These are phyloP conservation scores for Globisporangium recalcitrans DNA, from an alignment of 352 stramenopile species.

Conservation along the genomic window DNA sequence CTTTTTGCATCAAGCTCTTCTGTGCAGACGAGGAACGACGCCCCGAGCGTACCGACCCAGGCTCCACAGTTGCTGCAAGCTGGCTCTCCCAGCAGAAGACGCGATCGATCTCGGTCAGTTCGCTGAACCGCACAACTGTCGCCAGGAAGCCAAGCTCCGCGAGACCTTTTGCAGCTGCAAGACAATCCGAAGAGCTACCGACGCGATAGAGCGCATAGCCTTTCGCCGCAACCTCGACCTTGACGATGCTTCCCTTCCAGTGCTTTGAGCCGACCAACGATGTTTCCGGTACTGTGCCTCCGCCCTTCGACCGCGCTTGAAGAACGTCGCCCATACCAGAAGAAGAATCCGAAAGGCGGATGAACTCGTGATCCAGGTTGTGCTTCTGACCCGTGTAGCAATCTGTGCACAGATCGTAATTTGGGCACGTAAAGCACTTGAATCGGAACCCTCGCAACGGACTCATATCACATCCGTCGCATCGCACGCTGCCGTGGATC, in stretches of 20 bases:
- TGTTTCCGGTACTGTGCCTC: conserved; percentile 42
- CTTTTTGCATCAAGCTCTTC: conserved; percentile 29
- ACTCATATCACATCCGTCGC: conserved; percentile 71
- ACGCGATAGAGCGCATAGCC: conserved; percentile 48
- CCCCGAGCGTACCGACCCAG: conserved; percentile 36
- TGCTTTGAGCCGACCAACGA: conserved; percentile 51
- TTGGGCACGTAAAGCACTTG: conserved; percentile 70
- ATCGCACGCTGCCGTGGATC: conserved; percentile 66
- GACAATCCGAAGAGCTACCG: conserved; percentile 31
- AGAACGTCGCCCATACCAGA: conserved; percentile 49
- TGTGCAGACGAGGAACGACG: conserved; percentile 28
- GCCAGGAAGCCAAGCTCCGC: conserved; percentile 35
- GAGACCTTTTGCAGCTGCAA: conserved; percentile 30
- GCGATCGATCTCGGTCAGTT: conserved; percentile 31
- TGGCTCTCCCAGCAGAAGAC: conserved; percentile 51
- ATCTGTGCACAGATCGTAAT: conserved; percentile 67
- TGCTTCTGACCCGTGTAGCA: conserved; percentile 68
- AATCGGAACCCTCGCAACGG: conserved; percentile 63
- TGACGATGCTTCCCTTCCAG: conserved; percentile 59
- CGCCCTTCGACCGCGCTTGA: conserved; percentile 48
- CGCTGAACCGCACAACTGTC: conserved; percentile 34
- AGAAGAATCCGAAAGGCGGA: conserved; percentile 40
- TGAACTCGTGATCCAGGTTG: conserved; percentile 62
- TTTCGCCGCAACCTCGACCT: conserved; percentile 35
- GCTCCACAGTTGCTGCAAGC: conserved; percentile 33